phyloP scores from a whole-genome alignment of 2,329 filamentous ascomycete genomes.

The Cryphonectria nitschkei region DNA sequence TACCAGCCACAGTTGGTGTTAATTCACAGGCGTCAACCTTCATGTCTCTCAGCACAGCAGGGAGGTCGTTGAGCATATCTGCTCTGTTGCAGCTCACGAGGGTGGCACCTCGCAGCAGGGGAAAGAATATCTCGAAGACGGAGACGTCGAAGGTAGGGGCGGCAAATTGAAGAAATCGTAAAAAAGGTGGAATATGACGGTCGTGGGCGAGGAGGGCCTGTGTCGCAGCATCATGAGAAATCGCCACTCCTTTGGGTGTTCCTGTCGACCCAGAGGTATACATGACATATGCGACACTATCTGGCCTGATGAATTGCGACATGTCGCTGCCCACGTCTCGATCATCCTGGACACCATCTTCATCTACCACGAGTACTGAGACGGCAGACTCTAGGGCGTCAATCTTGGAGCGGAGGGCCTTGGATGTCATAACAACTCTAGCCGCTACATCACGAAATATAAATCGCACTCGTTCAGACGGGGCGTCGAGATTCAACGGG shows the following conservation, averaged over 20 bases:
- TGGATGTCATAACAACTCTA: constrained; percentile 66
- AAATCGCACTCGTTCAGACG: constrained; percentile 76
- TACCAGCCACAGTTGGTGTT: constrained; percentile 84
- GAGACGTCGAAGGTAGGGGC: constrained; percentile 93
- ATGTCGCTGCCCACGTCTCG: not conserved
- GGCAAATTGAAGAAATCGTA: constrained; percentile 86
- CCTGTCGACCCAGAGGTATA: constrained; percentile 93
- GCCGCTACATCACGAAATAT: constrained; percentile 79
- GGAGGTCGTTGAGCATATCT: constrained; percentile 75
- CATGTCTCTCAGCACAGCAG: constrained; percentile 65
- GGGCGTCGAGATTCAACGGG: constrained; percentile 78
- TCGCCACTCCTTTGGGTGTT: constrained; percentile 81
- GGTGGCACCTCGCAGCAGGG: constrained; percentile 73
- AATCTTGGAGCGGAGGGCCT: constrained; percentile 48
- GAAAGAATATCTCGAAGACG: constrained; percentile 94
- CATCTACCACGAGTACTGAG: constrained; percentile 44
- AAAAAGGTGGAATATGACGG: constrained; percentile 73
- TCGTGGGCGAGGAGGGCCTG: constrained; percentile 85
- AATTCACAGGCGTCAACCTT: constrained; percentile 83
- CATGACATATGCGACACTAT: constrained; percentile 80
- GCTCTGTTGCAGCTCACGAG: constrained; percentile 72
- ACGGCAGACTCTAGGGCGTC: constrained; percentile 38
- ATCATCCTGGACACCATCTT: constrained; percentile 19
- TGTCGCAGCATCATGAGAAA: constrained; percentile 79
- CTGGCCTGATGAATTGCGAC: constrained; percentile 32